Base-by-base conservation (phyloP, 2,329 filamentous ascomycete genomes). In the Colletotrichum liriopes region DNA sequence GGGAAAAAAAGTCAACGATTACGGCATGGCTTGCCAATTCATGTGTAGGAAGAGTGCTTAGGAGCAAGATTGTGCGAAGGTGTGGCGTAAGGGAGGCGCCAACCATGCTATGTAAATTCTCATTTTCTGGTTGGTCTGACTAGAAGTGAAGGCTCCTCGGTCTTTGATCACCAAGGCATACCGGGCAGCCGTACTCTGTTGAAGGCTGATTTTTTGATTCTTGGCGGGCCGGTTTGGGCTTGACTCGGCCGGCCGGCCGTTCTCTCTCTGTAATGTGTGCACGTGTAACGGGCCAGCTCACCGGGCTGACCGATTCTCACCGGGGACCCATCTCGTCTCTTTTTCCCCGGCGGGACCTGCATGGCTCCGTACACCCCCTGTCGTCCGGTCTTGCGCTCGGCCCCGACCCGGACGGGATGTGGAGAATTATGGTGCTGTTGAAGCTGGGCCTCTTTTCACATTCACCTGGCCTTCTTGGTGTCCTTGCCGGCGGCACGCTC, bases 391-490 rank as follows among this genome's bases (percentile, higher is more conserved):
- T 47, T 72, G 65, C 70, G 35, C 62, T 70, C 66, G 66, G 65
- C 70, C 70, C 70, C 39, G 60, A 52, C 16, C 54, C 70, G 55
- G 47, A 70, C 54, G 54, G 59, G 54, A 37, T 63, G 54, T 54
- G 45, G 65, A 64, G 61, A 65, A 65, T 49, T 37, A 47, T 55
- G 32, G 52, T 43, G 73, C 73, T 74, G 73, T 74, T 74, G 73
- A 74, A 74, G 73, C 73, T 63, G 62, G 65, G 56, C 65, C 67
- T 63, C 59, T 47, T 39, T 56, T 37, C n/a, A 60, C 66, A 18
- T 73, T 84, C 81, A 89, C 75, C 84, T 85, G 75, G 83, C 80
- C 83, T 90, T 90, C 84, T 89, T 89, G 76, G 81, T 82, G 68
- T 84, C 81, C 54, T 82, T 79, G 64, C 77, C 80, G 59, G 81